These are phyloP conservation scores for Barnettozyma pratensis DNA, from an alignment of 805 yeast species.

Conservation along the genomic window DNA sequence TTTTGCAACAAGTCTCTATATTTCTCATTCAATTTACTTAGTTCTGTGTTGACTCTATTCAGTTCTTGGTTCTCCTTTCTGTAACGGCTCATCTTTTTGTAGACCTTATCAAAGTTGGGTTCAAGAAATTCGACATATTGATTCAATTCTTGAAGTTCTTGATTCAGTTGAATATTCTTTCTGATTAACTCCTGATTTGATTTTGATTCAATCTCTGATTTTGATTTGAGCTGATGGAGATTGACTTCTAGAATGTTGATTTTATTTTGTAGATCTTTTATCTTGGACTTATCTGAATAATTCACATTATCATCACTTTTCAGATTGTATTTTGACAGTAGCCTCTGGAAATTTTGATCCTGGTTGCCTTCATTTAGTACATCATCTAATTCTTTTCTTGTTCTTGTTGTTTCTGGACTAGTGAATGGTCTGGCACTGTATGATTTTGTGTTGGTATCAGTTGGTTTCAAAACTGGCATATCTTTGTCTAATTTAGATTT, in stretches of 20 bases:
- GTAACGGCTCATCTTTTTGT: constrained; percentile 1
- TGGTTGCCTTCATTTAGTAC: not conserved
- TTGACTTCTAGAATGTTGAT: constrained; percentile 10
- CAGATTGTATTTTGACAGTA: not conserved
- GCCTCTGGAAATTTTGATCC: not conserved
- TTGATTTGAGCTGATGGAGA: constrained; percentile 4
- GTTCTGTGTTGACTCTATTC: constrained; percentile 11
- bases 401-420: constrained; percentile 2
- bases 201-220: not conserved
- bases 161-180: constrained; percentile 7
- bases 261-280: constrained; percentile 3
- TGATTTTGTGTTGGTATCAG: not conserved
- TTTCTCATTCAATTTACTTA: constrained; percentile 5
- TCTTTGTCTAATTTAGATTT: not conserved
- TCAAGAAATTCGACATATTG: constrained; percentile 18
- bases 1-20: constrained; percentile 4
- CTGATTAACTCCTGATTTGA: constrained; percentile 4
- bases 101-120: constrained; percentile 10
- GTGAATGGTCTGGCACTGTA: constrained; percentile 1
- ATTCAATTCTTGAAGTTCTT: constrained; percentile 16
- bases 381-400: not conserved
- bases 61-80: constrained; percentile 11
- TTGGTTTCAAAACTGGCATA: constrained; percentile 4
- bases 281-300: not conserved
- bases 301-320: not conserved